These are phyloP conservation scores for Psilocybe subaeruginosa DNA, from an alignment of 768 basidiomycete genomes.

Conservation along the genomic window DNA sequence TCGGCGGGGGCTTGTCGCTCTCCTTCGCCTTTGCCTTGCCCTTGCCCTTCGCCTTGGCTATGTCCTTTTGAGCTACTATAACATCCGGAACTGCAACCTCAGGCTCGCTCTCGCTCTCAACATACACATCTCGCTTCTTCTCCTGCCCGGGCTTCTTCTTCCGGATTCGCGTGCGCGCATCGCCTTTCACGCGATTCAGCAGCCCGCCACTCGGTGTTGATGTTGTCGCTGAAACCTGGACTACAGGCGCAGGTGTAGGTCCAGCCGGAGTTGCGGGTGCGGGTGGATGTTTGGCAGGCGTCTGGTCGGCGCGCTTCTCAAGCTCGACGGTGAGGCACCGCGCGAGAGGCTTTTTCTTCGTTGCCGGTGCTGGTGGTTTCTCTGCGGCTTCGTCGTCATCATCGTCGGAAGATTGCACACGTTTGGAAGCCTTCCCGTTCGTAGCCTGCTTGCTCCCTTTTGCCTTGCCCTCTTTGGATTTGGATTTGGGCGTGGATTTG, in stretches of 20 bases:
- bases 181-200: constrained; percentile 22
- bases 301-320: background rate
- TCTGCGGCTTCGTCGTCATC: constrained; percentile 2
- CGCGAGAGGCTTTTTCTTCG: background rate
- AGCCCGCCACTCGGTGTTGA: constrained; percentile 9
- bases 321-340: background rate
- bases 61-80: too few species aligned
- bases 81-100: constrained; percentile 10
- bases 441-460: too few species aligned
- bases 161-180: constrained; percentile 30
- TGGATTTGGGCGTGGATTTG: background rate
- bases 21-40: constrained; percentile 9
- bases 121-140: constrained; percentile 10
- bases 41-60: constrained; percentile 6
- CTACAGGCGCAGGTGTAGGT: background rate
- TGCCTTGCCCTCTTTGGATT: background rate
- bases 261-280: background rate
- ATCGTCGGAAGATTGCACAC: background rate
- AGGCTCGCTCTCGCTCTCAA: constrained; percentile 16
- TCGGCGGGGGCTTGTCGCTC: constrained; percentile 11
- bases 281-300: background rate
- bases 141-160: constrained; percentile 10
- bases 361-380: background rate
- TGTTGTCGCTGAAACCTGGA: background rate
- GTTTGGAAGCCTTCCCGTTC: background rate